Evolutionary conservation across 129 eudicot species (phyloP).

Genomic region (Flaveria brownii): DNA sequence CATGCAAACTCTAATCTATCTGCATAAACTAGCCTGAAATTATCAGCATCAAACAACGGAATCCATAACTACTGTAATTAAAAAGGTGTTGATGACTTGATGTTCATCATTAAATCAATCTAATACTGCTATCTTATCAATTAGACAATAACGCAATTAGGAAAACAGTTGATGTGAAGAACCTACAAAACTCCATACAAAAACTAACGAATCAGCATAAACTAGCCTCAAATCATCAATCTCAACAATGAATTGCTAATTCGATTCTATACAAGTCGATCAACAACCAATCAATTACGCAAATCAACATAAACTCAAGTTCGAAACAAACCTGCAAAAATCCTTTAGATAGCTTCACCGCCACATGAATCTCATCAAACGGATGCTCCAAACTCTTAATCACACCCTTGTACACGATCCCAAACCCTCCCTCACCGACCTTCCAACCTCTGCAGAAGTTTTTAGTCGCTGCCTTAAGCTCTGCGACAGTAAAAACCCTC

Average conservation of each 20-base stretch:
- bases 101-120: too few species aligned
- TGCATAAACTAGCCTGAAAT: neutral
- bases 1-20: neutral
- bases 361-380: constrained; percentile 52
- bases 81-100: neutral
- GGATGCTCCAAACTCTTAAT: constrained; percentile 56
- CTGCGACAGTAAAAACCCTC: constrained; percentile 55
- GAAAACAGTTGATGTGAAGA: too few species aligned
- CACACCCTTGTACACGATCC: constrained; percentile 60
- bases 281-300: neutral
- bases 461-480: constrained; percentile 57
- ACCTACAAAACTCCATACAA: too few species aligned
- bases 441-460: constrained; percentile 49
- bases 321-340: neutral
- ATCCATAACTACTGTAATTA: neutral
- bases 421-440: constrained; percentile 83
- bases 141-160: too few species aligned
- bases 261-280: too few species aligned
- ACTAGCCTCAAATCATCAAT: too few species aligned
- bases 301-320: neutral
- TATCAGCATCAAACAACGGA: neutral
- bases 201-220: too few species aligned
- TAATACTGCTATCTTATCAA: too few species aligned
- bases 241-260: too few species aligned
- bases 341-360: constrained; percentile 49